Evolutionary conservation across 768 basidiomycete genomes (phyloP).

Genomic region (Tylopilus vinaceipallidus): DNA sequence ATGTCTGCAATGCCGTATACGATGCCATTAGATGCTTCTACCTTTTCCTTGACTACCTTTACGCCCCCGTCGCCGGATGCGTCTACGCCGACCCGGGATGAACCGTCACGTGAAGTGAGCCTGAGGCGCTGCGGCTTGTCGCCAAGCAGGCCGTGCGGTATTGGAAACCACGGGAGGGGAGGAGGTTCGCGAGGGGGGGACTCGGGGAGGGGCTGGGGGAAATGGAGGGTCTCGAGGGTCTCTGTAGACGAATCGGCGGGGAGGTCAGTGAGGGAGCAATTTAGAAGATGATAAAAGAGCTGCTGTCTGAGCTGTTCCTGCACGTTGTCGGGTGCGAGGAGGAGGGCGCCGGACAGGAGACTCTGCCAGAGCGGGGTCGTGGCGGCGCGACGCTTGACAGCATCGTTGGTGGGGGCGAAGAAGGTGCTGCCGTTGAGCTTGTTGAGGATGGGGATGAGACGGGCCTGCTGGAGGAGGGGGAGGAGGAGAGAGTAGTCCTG

Average conservation of each 20-base stretch:
- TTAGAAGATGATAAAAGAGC: constrained; percentile 91
- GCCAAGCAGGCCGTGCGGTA: constrained; percentile 79
- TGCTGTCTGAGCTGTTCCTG: constrained; percentile 84
- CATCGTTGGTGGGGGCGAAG: constrained; percentile 95
- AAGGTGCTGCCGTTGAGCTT: constrained; percentile 78
- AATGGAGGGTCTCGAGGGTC: constrained; percentile 64
- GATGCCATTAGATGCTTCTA: constrained; percentile 71
- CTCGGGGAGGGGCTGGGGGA: constrained; percentile 57
- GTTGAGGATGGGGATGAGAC: constrained; percentile 90
- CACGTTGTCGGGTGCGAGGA: constrained; percentile 67
- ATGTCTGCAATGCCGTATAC: constrained; percentile 75
- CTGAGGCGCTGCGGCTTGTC: constrained; percentile 80
- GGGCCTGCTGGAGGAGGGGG: constrained; percentile 74
- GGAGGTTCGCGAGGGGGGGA: constrained; percentile 67
- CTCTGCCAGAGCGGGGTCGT: constrained; percentile 32
- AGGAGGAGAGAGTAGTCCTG: constrained; percentile 77
- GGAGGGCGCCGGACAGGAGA: constrained; percentile 29
- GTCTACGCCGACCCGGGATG: constrained; percentile 68
- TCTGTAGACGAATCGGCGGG: constrained; percentile 39
- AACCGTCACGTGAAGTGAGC: constrained; percentile 47
- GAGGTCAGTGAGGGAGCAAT: constrained; percentile 59
- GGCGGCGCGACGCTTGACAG: constrained; percentile 54
- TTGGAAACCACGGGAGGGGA: constrained; percentile 81
- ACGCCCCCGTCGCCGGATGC: constrained; percentile 76
- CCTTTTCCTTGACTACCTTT: constrained; percentile 53